Conservation (phyloP, 192 early-diverging fungal genomes). For the Coemansia sp. region DNA sequence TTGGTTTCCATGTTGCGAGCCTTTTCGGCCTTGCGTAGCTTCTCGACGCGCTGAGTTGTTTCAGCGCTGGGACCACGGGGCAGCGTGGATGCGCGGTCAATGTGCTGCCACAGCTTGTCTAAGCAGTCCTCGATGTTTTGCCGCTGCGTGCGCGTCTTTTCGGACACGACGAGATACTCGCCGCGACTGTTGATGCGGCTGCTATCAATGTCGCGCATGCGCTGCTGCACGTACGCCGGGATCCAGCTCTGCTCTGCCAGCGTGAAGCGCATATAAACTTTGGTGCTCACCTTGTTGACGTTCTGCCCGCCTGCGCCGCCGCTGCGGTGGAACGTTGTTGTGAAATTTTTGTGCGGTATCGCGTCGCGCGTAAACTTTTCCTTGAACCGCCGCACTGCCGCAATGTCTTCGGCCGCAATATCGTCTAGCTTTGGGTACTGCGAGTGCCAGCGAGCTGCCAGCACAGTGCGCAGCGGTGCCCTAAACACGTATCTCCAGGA, state of each 20-base stretch:
- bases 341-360: conserved; percentile 62
- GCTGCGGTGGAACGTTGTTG: conserved; percentile 63
- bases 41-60: conserved; percentile 57
- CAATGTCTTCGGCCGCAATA: conserved; percentile 39
- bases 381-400: conserved; percentile 53
- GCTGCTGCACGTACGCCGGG: conserved; percentile 65
- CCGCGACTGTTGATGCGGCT: conserved; percentile 65
- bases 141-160: conserved; percentile 69
- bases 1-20: conserved; percentile 60
- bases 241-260: conserved; percentile 69
- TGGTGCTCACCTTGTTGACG: conserved; percentile 91
- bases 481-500: background rate
- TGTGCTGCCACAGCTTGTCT: conserved; percentile 60
- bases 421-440: conserved; percentile 17
- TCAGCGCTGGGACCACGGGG: conserved; percentile 65
- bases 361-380: conserved; percentile 53
- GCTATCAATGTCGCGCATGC: conserved; percentile 57
- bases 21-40: conserved; percentile 61
- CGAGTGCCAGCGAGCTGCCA: conserved; percentile 3
- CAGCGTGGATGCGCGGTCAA: conserved; percentile 62
- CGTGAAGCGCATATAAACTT: conserved; percentile 76
- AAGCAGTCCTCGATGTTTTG: conserved; percentile 81
- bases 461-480: background rate
- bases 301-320: conserved; percentile 90
- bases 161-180: conserved; percentile 74